Evolutionary conservation across 345 rosid species (phyloP).

Genomic region (Pugionium dolabratum): DNA sequence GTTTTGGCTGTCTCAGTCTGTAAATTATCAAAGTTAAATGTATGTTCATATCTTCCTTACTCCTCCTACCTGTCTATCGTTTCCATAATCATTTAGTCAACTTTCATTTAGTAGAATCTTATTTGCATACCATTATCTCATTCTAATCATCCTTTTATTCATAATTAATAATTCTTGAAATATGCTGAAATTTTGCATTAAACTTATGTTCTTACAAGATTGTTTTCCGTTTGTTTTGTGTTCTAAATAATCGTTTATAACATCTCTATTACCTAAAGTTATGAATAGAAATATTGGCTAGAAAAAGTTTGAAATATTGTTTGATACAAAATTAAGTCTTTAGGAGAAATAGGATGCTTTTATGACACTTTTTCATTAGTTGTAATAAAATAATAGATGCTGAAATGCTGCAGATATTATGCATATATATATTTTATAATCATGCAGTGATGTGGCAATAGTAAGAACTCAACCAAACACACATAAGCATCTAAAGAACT

Average conservation of each 20-base stretch:
- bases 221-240: not conserved
- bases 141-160: conserved; percentile 6
- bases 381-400: conserved; percentile 8
- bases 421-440: conserved; percentile 8
- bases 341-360: not conserved
- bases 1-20: conserved; percentile 34
- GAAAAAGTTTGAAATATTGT: not conserved
- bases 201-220: not conserved
- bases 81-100: conserved; percentile 32
- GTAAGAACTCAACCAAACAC: conserved; percentile 35
- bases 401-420: conserved; percentile 27
- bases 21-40: conserved; percentile 23
- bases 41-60: conserved; percentile 23
- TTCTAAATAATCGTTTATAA: not conserved
- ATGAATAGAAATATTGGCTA: no score
- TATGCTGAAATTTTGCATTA: conserved; percentile 3
- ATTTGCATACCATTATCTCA: conserved; percentile 8
- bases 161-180: not conserved
- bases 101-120: conserved; percentile 24
- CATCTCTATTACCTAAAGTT: not conserved
- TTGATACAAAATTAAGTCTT: not conserved
- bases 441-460: conserved; percentile 36
- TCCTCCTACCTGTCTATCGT: conserved; percentile 7
- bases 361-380: not conserved
- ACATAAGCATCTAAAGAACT: conserved; percentile 36